Percentiles rank a stretch among this genome's conserved stretches.
Conservation (phyloP, 2,329 filamentous ascomycete genomes). For the Scedosporium boydii region DNA sequence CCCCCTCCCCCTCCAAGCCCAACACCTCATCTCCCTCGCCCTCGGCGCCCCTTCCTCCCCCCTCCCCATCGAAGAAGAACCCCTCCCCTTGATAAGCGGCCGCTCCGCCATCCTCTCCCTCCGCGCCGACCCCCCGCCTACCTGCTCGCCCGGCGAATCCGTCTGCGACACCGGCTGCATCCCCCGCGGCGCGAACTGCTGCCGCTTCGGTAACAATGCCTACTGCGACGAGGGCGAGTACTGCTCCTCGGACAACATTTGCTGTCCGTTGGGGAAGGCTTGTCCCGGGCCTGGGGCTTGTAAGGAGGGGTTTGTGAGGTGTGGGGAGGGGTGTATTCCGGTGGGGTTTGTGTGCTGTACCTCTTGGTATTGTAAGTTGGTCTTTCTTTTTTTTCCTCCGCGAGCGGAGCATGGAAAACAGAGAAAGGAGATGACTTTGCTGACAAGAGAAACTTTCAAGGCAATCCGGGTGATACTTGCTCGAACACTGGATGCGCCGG, state of each 20-base stretch:
- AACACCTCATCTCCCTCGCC: background rate
- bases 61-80: background rate
- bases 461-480: conserved; percentile 1
- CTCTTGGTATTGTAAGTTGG: conserved; percentile 1
- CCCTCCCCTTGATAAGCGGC: background rate
- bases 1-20: background rate
- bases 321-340: background rate
- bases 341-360: background rate
- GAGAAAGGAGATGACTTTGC: background rate
- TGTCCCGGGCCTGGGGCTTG: background rate
- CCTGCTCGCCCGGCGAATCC: background rate
- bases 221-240: background rate
- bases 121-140: background rate
- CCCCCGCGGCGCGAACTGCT: background rate
- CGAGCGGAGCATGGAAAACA: background rate
- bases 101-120: background rate
- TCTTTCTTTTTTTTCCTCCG: background rate
- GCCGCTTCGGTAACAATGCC: background rate
- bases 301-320: background rate
- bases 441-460: background rate
- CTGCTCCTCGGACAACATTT: background rate
- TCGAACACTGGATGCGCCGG: conserved; percentile 1
- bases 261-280: background rate
- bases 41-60: background rate
- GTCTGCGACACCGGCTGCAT: background rate